Evolutionary conservation across 1,139 yeast species (phyloP).

Genomic region (Pichia sp.): DNA sequence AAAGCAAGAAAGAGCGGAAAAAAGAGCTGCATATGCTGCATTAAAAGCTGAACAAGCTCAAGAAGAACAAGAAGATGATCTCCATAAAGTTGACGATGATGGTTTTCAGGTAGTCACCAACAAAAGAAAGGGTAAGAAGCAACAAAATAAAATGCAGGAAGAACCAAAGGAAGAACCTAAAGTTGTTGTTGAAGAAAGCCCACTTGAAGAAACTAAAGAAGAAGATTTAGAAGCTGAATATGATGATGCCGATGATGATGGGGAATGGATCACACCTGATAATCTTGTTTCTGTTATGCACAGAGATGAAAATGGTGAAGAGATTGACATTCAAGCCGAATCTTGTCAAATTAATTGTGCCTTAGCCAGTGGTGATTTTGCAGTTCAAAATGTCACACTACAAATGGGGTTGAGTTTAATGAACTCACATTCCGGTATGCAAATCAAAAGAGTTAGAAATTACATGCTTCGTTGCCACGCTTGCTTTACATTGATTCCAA

Average conservation of each 20-base stretch:
- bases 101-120: slow-evolving; percentile 25
- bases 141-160: slow-evolving; percentile 7
- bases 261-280: slow-evolving; percentile 94
- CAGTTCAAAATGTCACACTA: slow-evolving; percentile 90
- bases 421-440: slow-evolving; percentile 78
- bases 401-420: slow-evolving; percentile 84
- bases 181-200: not conserved
- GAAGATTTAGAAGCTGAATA: slow-evolving; percentile 35
- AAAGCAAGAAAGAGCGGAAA: slow-evolving; percentile 14
- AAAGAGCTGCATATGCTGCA: slow-evolving; percentile 10
- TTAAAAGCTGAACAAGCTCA: slow-evolving; percentile 2
- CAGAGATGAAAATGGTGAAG: slow-evolving; percentile 47
- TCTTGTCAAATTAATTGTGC: slow-evolving; percentile 49
- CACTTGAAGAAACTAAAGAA: slow-evolving; percentile 10
- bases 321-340: slow-evolving; percentile 23
- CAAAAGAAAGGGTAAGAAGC: slow-evolving; percentile 9
- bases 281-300: slow-evolving; percentile 62
- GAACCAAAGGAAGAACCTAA: not conserved
- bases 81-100: slow-evolving; percentile 18
- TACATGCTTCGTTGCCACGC: slow-evolving; percentile 97
- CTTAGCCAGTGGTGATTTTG: slow-evolving; percentile 91
- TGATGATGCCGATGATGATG: slow-evolving; percentile 66
- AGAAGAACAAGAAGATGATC: slow-evolving; percentile 9
- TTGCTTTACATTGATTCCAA: slow-evolving; percentile 74
- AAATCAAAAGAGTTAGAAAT: slow-evolving; percentile 77